These are phyloP conservation scores for Singerocomus inundabilis DNA, from an alignment of 1,284 basidiomycete genomes.

Conservation along the genomic window DNA sequence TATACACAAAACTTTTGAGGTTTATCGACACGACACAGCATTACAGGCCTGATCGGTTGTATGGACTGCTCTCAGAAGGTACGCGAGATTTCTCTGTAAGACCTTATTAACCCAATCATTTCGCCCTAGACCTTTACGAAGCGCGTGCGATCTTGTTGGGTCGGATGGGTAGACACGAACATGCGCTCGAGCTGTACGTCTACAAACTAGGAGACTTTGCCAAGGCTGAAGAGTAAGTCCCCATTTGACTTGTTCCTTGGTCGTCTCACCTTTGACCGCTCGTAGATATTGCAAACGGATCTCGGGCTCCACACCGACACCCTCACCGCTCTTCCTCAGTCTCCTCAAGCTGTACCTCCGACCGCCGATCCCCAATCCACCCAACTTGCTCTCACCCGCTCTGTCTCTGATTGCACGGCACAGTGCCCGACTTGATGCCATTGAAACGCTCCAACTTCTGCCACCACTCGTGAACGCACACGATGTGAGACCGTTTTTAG, in stretches of 20 bases:
- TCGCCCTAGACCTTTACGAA: conserved; percentile 70
- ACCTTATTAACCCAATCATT: neutral
- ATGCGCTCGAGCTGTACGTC: conserved; percentile 91
- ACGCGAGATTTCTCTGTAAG: conserved; percentile 15
- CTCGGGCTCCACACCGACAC: conserved; percentile 60
- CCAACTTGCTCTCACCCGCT: conserved; percentile 72
- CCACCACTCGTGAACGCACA: conserved; percentile 84
- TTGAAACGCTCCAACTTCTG: conserved; percentile 79
- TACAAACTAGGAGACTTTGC: conserved; percentile 78
- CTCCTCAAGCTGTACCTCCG: conserved; percentile 87
- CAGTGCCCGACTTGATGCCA: conserved; percentile 76
- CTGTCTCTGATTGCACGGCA: conserved; percentile 83
- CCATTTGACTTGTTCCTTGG: neutral
- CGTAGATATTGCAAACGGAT: conserved; percentile 83
- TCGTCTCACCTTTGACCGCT: conserved; percentile 2
- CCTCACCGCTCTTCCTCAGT: conserved; percentile 73
- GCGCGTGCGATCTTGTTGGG: conserved; percentile 90
- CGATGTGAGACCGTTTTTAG: conserved; percentile 78
- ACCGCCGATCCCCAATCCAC: conserved; percentile 50
- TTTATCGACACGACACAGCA: conserved; percentile 74
- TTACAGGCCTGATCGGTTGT: conserved; percentile 80
- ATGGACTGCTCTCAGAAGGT: conserved; percentile 80
- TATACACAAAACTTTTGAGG: conserved; percentile 69
- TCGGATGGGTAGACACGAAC: conserved; percentile 86
- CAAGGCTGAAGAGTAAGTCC: conserved; percentile 82